Evolutionary conservation across 2,329 filamentous ascomycete species (phyloP), one percentile per base, ranked within the genome.

Genomic region (Cordyceps cateniannulata): DNA sequence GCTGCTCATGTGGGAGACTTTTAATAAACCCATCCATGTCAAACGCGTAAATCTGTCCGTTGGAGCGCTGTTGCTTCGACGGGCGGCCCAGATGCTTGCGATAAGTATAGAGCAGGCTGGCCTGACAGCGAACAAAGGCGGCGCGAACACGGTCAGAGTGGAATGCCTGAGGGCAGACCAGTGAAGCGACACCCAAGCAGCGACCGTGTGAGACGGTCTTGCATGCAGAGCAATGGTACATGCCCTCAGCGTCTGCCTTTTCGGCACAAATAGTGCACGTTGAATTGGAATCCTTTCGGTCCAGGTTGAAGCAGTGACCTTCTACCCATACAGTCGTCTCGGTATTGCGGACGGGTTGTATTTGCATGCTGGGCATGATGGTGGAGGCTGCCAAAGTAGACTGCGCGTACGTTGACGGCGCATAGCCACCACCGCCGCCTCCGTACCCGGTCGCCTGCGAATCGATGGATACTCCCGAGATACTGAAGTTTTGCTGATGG

Each of bases 301-400:
- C 79, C 79, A 85, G 89, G 62, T 86, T 83, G 75, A 95, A 84
- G 72, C 89, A 93, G 75, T 95, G 90, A 0, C 90, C 90, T 72
- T 95, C 90, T 1, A 91, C 88, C 90, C 90, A 95, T 52, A 91
- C 85, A 0, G 83, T 90, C 1, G 86, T 90, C 52, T 92, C 88
- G 0, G 89, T 91, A 69, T 93, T 91, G 51, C 80, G 80, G 8
- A 93, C 90, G 1, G 88, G 88, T 68, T 93, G 89, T 63, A 92
- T 83, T 63, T 91, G 82, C 82, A 92, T 88, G 67, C 87, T 89
- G 40, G 91, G 90, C 90, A 95, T 93, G 67, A 95, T 86, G 2
- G 90, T 95, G 7, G 89, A 93, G 8, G 90, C 90, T 2, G 90
- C 90, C 50, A 95, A 76, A 0, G 91, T 95, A n/a, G 90, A 93